Conservation (phyloP, 768 basidiomycete species). For the Phylloporus rhodoxanthus region DNA sequence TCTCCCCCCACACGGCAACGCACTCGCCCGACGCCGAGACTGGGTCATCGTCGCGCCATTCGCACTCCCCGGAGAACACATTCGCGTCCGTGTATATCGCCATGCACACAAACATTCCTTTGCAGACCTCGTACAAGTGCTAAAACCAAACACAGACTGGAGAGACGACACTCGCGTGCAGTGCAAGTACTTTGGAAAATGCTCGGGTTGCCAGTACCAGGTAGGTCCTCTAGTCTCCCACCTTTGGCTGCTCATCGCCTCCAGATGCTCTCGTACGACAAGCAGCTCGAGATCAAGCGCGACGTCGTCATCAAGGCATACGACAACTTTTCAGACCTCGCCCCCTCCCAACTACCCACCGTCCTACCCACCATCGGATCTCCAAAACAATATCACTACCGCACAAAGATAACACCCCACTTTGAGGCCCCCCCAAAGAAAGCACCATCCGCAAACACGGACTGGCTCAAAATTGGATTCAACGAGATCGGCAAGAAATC, state of each 20-base stretch:
- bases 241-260: background rate
- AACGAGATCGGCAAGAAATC: slow-evolving; percentile 68
- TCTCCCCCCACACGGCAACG: slow-evolving; percentile 61
- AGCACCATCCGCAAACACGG: slow-evolving; percentile 35
- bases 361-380: slow-evolving; percentile 77
- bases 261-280: slow-evolving; percentile 83
- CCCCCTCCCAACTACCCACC: slow-evolving; percentile 50
- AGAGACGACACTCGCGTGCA: slow-evolving; percentile 60
- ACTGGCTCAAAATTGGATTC: slow-evolving; percentile 86
- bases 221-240: slow-evolving; percentile 18
- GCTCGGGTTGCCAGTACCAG: slow-evolving; percentile 94
- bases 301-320: slow-evolving; percentile 82
- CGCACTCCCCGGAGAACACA: slow-evolving; percentile 74
- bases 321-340: slow-evolving; percentile 67
- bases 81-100: slow-evolving; percentile 68
- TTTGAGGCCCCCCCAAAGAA: slow-evolving; percentile 71
- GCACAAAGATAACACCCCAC: slow-evolving; percentile 97
- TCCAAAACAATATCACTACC: slow-evolving; percentile 84
- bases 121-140: slow-evolving; percentile 65
- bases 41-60: slow-evolving; percentile 88
- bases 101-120: slow-evolving; percentile 66
- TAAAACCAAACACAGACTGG: slow-evolving; percentile 55
- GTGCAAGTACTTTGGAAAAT: slow-evolving; percentile 86
- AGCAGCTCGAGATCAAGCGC: slow-evolving; percentile 82
- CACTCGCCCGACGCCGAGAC: slow-evolving; percentile 51